Conservation (phyloP, 805 yeast genomes). For the Metschnikowia cerradonensis region DNA sequence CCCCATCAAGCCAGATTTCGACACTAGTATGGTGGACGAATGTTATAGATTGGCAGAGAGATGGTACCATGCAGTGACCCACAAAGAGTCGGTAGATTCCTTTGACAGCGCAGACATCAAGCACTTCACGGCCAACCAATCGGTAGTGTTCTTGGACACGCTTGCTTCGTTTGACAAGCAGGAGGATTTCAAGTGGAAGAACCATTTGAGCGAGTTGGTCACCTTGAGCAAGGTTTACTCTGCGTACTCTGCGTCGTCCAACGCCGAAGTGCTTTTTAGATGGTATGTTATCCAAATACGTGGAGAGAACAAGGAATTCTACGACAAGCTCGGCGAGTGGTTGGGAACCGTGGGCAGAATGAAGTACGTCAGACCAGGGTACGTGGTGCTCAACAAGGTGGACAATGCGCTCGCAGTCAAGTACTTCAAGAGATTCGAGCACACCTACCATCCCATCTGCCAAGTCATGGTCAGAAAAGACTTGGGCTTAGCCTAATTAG, state of each 20-base stretch:
- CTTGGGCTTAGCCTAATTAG: constrained; percentile 38
- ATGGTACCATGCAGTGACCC: constrained; percentile 50
- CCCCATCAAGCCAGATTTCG: constrained; percentile 72
- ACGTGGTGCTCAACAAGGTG: constrained; percentile 57
- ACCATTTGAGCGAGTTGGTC: constrained; percentile 28
- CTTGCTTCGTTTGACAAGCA: constrained; percentile 48
- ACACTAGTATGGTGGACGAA: constrained; percentile 71
- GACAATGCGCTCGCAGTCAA: constrained; percentile 60
- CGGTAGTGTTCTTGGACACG: constrained; percentile 73
- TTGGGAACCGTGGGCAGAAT: constrained; percentile 89
- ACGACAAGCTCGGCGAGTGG: constrained; percentile 69
- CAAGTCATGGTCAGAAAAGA: constrained; percentile 80
- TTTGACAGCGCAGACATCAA: constrained; percentile 51
- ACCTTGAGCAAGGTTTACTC: constrained; percentile 33
- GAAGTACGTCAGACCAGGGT: constrained; percentile 92
- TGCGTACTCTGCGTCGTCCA: constrained; percentile 49
- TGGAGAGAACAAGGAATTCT: constrained; percentile 44
- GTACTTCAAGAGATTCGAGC: constrained; percentile 59
- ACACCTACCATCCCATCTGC: constrained; percentile 81
- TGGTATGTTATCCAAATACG: constrained; percentile 67
- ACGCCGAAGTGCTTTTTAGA: constrained; percentile 79
- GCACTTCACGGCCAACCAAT: constrained; percentile 67
- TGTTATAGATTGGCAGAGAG: constrained; percentile 60
- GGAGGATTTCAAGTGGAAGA: constrained; percentile 35
- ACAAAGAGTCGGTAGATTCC: constrained; percentile 15